Base-by-base conservation (phyloP, 768 basidiomycete species). In the Mycena rosella region DNA sequence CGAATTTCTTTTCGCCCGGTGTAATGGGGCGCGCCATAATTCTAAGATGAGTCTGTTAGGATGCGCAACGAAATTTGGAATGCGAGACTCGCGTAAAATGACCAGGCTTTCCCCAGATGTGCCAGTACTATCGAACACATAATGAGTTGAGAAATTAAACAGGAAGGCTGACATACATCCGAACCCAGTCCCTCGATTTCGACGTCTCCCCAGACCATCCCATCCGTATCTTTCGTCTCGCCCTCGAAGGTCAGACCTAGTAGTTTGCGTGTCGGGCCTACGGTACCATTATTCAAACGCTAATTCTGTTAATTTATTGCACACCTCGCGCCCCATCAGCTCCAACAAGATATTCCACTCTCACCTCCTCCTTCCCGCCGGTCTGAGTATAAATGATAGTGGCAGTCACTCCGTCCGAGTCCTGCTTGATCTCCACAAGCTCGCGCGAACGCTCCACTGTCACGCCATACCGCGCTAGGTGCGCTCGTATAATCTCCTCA, bases 171-270 rank as follows among this genome's bases (percentile, higher is more conserved):
- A 61, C 66, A 2, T 48, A 74, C 74, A 53, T 75, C 74, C 2
- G 42, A 61, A 11, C 20, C 61, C 9, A 75, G 60, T 13, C 70
- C 72, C n/a, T 60, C 54, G 22, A 76, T 74, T 22, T 72, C 67
- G 24, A 76, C 74, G 44, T 76, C 74, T 6, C 72, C 74, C 70
- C 70, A 73, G 10, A 76, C 68, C 64, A 72, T 70, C 29, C 74
- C 74, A 51, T 74, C 72, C 15, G 74, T 63, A 45, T 76, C 74
- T 24, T 69, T 65, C 15, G 73, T 76, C 30, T 76, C 74, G 27
- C 74, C 74, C 56, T 68, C 63, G 45, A 76, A 74, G 6, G 68
- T 66, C 18, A 76, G 49, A 18, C 71, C 73, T 2, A 75, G 51
- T 9, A 72, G 65, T 52, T 74, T 76, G 52, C 73, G 59, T 17